Percentiles rank a stretch among this genome's conserved stretches.
phyloP scores from a whole-genome alignment of 2,329 filamentous ascomycete genomes.

The Talaromyces sp. region DNA sequence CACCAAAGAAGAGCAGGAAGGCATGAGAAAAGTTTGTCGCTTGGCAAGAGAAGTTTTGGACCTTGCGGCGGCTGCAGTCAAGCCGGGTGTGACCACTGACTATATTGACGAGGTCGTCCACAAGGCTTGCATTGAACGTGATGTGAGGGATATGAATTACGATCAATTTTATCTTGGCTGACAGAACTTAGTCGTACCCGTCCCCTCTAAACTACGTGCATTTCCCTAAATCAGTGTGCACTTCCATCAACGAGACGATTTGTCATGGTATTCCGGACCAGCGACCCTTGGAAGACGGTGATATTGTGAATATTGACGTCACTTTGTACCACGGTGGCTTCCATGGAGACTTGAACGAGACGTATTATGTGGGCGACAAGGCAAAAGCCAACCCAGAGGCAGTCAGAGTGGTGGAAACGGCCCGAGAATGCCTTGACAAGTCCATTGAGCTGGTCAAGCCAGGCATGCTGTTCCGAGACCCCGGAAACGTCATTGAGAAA shows the following conservation, averaged over 20 bases:
- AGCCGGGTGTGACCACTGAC: slow-evolving; percentile 93
- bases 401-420: slow-evolving; percentile 84
- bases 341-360: slow-evolving; percentile 96
- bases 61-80: slow-evolving; percentile 74
- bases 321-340: slow-evolving; percentile 91
- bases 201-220: slow-evolving; percentile 92
- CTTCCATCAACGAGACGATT: slow-evolving; percentile 93
- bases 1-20: slow-evolving; percentile 73
- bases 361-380: slow-evolving; percentile 92
- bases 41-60: slow-evolving; percentile 88
- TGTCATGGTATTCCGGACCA: slow-evolving; percentile 98
- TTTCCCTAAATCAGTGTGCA: slow-evolving; percentile 98
- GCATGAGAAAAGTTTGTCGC: slow-evolving; percentile 87
- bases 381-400: slow-evolving; percentile 77
- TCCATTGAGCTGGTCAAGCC: slow-evolving; percentile 91
- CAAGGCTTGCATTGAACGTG: slow-evolving; percentile 85
- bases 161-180: slow-evolving; percentile 10
- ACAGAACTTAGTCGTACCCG: slow-evolving; percentile 67
- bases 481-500: slow-evolving; percentile 93
- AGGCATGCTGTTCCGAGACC: slow-evolving; percentile 85
- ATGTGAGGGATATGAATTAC: slow-evolving; percentile 55
- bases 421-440: slow-evolving; percentile 83
- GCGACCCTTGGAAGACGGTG: slow-evolving; percentile 78
- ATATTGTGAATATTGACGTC: slow-evolving; percentile 96
- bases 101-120: slow-evolving; percentile 93